These are phyloP conservation scores for Aspergillus hortae DNA, from an alignment of 2,329 filamentous ascomycete species.

Conservation along the genomic window DNA sequence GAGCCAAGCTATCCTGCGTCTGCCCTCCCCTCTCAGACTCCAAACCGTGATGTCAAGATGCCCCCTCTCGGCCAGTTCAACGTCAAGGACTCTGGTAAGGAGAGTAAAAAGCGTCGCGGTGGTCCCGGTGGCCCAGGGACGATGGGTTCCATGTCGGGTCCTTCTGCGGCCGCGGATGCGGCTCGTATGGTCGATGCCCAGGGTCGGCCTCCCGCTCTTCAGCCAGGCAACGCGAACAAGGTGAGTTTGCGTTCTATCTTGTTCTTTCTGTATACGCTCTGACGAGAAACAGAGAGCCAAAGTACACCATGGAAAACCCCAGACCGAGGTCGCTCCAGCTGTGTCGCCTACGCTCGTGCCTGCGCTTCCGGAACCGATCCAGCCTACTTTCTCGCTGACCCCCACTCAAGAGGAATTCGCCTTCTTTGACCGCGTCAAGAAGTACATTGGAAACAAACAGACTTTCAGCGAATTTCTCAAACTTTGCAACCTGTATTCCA, in stretches of 20 bases:
- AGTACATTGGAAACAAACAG: conserved; percentile 88
- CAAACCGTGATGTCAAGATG: conserved; percentile 61
- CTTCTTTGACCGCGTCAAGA: conserved; percentile 96
- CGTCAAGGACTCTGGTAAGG: conserved; percentile 76
- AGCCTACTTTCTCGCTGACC: conserved; percentile 68
- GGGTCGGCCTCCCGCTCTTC: conserved; percentile 32
- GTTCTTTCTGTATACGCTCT: conserved; percentile 6
- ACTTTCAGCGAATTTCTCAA: conserved; percentile 96
- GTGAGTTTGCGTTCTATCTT: conserved; percentile 31
- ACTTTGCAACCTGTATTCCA: conserved; percentile 90
- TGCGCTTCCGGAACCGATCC: conserved; percentile 79
- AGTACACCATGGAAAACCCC: conserved; percentile 64
- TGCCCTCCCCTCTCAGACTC: conserved; percentile 49
- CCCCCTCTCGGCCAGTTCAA: conserved; percentile 95
- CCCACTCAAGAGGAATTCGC: conserved; percentile 80
- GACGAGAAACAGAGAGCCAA: conserved; percentile 64
- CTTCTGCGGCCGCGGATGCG: conserved; percentile 28
- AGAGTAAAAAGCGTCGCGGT: conserved; percentile 81
- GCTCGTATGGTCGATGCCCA: conserved; percentile 32
- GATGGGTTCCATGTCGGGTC: conserved; percentile 32
- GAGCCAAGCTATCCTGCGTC: conserved; percentile 46
- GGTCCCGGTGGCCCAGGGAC: conserved; percentile 42
- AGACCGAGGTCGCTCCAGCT: conserved; percentile 54
- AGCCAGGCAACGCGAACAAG: conserved; percentile 49
- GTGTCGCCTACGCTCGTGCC: conserved; percentile 87